Conservation (phyloP, 495 filamentous ascomycete species). For the Terfezia boudieri region DNA sequence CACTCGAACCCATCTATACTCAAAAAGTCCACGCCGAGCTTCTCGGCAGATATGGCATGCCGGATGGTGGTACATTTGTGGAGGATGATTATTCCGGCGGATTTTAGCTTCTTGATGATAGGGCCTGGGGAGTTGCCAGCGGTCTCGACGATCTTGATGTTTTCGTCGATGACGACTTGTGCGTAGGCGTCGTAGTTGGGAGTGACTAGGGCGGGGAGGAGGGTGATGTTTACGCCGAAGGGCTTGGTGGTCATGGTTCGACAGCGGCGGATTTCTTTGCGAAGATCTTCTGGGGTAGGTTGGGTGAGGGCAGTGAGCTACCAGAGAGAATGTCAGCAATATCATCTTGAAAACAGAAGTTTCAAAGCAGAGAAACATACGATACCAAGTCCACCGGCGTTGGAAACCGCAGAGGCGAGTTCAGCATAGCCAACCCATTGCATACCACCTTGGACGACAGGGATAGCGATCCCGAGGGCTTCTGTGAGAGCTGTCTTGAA, state of each 20-base stretch:
- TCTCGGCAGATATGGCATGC: slow-evolving; percentile 76
- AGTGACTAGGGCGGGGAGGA: slow-evolving; percentile 70
- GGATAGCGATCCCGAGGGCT: slow-evolving; percentile 70
- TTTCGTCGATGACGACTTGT: slow-evolving; percentile 78
- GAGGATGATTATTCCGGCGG: slow-evolving; percentile 51
- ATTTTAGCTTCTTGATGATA: slow-evolving; percentile 74
- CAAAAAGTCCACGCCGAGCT: slow-evolving; percentile 89
- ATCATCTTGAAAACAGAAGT: not conserved
- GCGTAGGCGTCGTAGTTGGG: slow-evolving; percentile 88
- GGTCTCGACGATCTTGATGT: slow-evolving; percentile 86
- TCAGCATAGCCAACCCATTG: slow-evolving; percentile 66
- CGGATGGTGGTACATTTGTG: slow-evolving; percentile 97
- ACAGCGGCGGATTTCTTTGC: slow-evolving; percentile 78
- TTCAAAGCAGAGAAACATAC: slow-evolving; percentile 20
- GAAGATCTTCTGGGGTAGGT: slow-evolving; percentile 77
- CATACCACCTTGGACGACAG: slow-evolving; percentile 96
- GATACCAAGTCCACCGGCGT: slow-evolving; percentile 83
- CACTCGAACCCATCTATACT: slow-evolving; percentile 97
- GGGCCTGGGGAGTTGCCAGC: slow-evolving; percentile 87
- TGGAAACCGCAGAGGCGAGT: slow-evolving; percentile 79
- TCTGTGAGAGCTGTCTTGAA: slow-evolving; percentile 82
- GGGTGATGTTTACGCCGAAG: slow-evolving; percentile 90
- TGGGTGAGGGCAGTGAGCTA: slow-evolving; percentile 79
- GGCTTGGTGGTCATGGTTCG: slow-evolving; percentile 64
- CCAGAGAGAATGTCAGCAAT: not conserved